Percentiles rank a stretch among this genome's conserved stretches.
These are phyloP conservation scores for Tolypocladium cylindrosporum DNA, from an alignment of 2,329 filamentous ascomycete species.

Conservation along the genomic window DNA sequence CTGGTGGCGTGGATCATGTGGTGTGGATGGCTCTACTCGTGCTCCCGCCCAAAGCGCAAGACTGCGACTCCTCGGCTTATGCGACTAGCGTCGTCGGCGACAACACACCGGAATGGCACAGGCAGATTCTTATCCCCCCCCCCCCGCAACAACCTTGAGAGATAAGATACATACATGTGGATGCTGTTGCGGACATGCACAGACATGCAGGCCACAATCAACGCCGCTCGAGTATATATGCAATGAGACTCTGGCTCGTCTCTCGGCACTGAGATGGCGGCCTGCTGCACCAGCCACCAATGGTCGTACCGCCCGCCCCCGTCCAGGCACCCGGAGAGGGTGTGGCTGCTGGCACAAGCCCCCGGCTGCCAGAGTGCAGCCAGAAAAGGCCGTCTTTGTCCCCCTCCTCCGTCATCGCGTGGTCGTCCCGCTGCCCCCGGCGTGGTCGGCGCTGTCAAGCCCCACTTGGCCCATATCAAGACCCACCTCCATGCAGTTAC, in stretches of 20 bases:
- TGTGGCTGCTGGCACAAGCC: not conserved
- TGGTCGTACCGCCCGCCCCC: not conserved
- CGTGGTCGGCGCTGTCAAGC: not conserved
- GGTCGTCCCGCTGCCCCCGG: not conserved
- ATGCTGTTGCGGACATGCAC: not conserved
- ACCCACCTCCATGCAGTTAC: conserved; percentile 16
- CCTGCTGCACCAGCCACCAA: not conserved
- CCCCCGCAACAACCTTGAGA: not conserved
- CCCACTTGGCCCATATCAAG: not conserved
- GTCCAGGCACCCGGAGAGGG: not conserved
- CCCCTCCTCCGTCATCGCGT: conserved; percentile 3
- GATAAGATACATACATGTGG: not conserved
- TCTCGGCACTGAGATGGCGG: not conserved
- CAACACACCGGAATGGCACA: not conserved
- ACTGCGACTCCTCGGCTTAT: not conserved
- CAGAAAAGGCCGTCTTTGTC: not conserved
- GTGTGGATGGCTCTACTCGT: not conserved
- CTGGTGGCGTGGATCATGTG: not conserved
- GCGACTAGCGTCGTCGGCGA: not conserved
- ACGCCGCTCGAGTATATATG: not conserved
- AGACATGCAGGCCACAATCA: not conserved
- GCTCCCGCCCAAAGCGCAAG: not conserved
- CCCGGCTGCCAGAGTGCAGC: not conserved
- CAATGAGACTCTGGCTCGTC: not conserved
- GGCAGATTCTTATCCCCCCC: not conserved